phyloP scores from a whole-genome alignment of 148 eudicot species.

The Fagopyrum tataricum region DNA sequence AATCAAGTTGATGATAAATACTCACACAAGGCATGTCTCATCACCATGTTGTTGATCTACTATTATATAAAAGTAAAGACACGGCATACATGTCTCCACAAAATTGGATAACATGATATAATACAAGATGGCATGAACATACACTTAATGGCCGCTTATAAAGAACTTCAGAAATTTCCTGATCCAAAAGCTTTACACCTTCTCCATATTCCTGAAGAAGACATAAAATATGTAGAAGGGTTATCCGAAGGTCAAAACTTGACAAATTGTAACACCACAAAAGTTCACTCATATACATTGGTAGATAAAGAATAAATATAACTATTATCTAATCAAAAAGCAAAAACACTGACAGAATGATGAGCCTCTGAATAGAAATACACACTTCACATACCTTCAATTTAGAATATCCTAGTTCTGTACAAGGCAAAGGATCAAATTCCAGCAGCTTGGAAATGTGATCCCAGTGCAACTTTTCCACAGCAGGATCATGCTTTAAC shows the following conservation, averaged over 20 bases:
- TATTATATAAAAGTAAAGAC: background rate
- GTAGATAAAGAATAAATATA: background rate
- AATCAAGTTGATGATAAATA: conserved; percentile 10
- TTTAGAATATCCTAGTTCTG: conserved; percentile 49
- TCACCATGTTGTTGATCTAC: background rate
- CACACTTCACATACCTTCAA: conserved; percentile 47
- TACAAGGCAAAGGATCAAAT: conserved; percentile 52
- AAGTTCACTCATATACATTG: background rate
- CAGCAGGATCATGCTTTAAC: conserved; percentile 24
- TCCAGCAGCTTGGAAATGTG: conserved; percentile 40
- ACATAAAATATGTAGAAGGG: background rate
- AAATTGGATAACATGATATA: background rate
- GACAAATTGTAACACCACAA: conserved; percentile 4
- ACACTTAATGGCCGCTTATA: conserved; percentile 38
- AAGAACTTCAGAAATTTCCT: conserved; percentile 52
- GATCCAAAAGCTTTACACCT: conserved; percentile 49
- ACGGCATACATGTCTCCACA: background rate
- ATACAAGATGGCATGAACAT: conserved; percentile 16
- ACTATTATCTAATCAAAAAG: background rate
- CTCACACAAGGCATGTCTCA: background rate
- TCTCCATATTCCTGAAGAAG: conserved; percentile 46
- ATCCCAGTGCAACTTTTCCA: conserved; percentile 52
- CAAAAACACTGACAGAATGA: background rate
- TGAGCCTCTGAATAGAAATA: background rate
- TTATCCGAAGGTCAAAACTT: background rate